A percentile compares a stretch with the other conserved stretches of the same genome.
Evolutionary conservation across 2,329 filamentous ascomycete species (phyloP).

Genomic region (Talaromyces piceae): DNA sequence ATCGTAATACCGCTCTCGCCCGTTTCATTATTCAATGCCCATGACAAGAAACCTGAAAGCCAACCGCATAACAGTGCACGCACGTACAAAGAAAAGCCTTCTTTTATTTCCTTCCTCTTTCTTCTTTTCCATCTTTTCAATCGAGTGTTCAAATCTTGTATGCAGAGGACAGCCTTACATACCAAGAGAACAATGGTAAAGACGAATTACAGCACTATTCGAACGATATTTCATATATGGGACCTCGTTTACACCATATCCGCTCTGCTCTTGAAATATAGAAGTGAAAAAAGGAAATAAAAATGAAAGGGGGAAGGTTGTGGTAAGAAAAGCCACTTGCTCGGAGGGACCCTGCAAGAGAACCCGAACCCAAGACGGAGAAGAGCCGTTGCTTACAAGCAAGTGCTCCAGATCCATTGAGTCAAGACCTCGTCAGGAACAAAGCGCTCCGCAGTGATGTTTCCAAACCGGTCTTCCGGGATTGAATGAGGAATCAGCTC

Average conservation of each 20-base stretch:
- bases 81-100: slow-evolving; percentile 1
- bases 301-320: too few species aligned
- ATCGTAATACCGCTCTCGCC: not conserved
- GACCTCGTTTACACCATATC: not conserved
- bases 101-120: too few species aligned
- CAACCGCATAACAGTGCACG: not conserved
- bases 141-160: not conserved
- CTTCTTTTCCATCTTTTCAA: too few species aligned
- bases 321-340: too few species aligned
- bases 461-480: slow-evolving; percentile 8
- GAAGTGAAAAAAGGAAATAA: slow-evolving; percentile 2
- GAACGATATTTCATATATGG: not conserved
- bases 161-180: not conserved
- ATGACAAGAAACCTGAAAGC: not conserved
- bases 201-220: not conserved
- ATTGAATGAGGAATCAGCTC: slow-evolving; percentile 9
- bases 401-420: not conserved
- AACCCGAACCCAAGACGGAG: not conserved
- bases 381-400: not conserved
- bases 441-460: slow-evolving; percentile 3
- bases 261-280: not conserved
- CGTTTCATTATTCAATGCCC: not conserved
- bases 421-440: not conserved
- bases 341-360: too few species aligned
- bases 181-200: not conserved